phyloP scores from a whole-genome alignment of 257 asterid genomes.

The Fraxinus quadrangulata region DNA sequence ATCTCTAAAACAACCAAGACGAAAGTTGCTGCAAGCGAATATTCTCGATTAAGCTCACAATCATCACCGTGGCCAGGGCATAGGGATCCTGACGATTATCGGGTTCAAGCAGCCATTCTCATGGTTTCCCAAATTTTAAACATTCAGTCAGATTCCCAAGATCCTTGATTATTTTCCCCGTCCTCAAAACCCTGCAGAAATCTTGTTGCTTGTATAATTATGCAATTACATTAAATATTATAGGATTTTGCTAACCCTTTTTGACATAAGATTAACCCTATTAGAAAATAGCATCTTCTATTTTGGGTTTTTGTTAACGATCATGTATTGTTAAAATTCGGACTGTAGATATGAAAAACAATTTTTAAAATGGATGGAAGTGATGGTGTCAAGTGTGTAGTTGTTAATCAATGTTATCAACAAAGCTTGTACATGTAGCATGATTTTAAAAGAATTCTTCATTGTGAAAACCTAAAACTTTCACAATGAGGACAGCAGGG shows the following conservation, averaged over 20 bases:
- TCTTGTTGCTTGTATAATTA: not conserved
- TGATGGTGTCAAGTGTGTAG: too few relatives aligned
- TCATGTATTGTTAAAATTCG: too few relatives aligned
- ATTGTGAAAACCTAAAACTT: too few relatives aligned
- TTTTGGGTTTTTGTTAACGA: not conserved
- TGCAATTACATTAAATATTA: not conserved
- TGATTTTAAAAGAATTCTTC: too few relatives aligned
- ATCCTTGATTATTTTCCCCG: conserved; percentile 31
- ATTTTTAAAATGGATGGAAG: too few relatives aligned
- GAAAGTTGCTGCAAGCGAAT: conserved; percentile 71
- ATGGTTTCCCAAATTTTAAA: conserved; percentile 59
- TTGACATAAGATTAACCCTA: not conserved
- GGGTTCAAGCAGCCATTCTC: conserved; percentile 57
- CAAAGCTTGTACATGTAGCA: too few relatives aligned
- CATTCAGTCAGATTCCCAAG: conserved; percentile 46
- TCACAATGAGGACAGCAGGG: too few relatives aligned
- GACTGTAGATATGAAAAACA: too few relatives aligned
- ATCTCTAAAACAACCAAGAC: conserved; percentile 61
- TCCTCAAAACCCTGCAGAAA: not conserved
- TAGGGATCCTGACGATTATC: conserved; percentile 51
- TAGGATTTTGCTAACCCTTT: not conserved
- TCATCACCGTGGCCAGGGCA: conserved; percentile 36
- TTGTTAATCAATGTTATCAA: too few relatives aligned
- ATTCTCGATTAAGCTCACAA: conserved; percentile 47
- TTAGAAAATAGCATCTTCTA: not conserved